Evolutionary conservation across 345 rosid genomes (phyloP).

Genomic region (Eucalyptus coolabah): DNA sequence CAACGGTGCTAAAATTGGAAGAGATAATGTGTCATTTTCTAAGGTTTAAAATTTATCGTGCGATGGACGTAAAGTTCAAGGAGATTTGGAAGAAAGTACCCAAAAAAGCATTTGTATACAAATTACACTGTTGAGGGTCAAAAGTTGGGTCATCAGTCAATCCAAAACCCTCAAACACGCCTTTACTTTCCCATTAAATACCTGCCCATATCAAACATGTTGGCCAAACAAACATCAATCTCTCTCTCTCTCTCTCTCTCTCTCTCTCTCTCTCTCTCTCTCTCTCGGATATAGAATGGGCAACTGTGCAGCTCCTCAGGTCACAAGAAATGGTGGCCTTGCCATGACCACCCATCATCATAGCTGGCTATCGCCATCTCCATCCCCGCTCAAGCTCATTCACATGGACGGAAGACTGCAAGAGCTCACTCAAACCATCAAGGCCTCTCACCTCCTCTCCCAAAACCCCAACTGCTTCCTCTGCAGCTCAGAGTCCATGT

Average conservation of each 20-base stretch:
- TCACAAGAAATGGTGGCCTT: neutral
- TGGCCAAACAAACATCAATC: neutral
- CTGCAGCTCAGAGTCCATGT: neutral
- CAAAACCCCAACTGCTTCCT: neutral
- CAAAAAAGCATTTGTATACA: neutral
- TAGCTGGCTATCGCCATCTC: neutral
- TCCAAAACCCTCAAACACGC: neutral
- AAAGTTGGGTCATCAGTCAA: neutral
- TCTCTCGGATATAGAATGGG: neutral
- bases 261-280: neutral
- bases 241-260: neutral
- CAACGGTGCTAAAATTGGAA: neutral
- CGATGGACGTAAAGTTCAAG: neutral
- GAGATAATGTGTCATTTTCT: neutral
- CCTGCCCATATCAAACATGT: neutral
- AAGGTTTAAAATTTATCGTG: neutral
- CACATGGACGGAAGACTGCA: slow-evolving; percentile 17
- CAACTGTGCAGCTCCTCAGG: neutral
- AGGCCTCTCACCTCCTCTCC: neutral
- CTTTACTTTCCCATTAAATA: neutral
- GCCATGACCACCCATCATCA: neutral
- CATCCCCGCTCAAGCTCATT: slow-evolving; percentile 13
- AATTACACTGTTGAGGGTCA: neutral
- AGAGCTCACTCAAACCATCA: neutral
- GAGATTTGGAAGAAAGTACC: neutral